Evolutionary conservation across 352 stramenopile species (phyloP).

Genomic region (Pythium rishiriense): DNA sequence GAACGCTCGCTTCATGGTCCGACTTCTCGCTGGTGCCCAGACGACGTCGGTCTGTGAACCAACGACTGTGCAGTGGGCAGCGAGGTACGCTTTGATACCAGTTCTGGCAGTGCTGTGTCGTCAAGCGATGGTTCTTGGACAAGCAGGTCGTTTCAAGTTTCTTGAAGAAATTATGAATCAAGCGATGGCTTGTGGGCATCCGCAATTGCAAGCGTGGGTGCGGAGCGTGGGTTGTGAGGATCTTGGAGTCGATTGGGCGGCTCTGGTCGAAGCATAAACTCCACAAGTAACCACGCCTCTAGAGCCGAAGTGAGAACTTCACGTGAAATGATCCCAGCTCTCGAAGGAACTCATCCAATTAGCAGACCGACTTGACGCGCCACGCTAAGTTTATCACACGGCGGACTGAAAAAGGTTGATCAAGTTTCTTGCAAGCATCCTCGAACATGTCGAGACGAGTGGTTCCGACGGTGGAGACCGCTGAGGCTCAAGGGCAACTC

Average conservation of each 20-base stretch:
- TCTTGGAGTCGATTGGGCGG: background rate
- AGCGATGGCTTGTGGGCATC: background rate
- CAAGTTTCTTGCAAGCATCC: too few relatives aligned
- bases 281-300: too few relatives aligned
- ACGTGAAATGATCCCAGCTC: too few relatives aligned
- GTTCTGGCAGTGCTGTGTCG: background rate
- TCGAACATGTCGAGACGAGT: too few relatives aligned
- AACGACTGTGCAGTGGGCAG: background rate
- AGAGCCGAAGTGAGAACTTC: too few relatives aligned
- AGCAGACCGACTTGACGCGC: too few relatives aligned
- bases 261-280: background rate
- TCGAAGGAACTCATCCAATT: too few relatives aligned
- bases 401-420: too few relatives aligned
- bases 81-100: background rate
- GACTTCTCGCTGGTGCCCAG: background rate
- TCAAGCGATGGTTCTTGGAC: background rate
- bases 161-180: background rate
- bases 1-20: background rate
- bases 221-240: background rate
- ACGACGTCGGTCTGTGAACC: background rate
- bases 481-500: too few relatives aligned
- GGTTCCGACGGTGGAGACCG: too few relatives aligned
- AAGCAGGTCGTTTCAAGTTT: background rate
- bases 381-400: too few relatives aligned
- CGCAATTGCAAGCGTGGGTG: background rate